Percentiles rank a stretch among this genome's conserved stretches.
Conservation (phyloP, 2,329 filamentous ascomycete species). For the Macroventuria anomochaeta region DNA sequence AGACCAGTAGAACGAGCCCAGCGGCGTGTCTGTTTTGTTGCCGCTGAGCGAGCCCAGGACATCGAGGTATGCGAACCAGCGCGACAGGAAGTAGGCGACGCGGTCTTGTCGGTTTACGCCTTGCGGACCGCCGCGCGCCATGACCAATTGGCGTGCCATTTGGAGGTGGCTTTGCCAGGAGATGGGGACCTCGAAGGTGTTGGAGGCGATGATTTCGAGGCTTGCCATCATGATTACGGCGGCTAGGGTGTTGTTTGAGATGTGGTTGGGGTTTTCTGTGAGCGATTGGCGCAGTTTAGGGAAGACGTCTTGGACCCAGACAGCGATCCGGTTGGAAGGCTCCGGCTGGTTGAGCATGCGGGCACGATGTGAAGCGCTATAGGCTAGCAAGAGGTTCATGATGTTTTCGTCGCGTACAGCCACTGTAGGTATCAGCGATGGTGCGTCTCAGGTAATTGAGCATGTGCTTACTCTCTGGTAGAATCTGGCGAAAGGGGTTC, state of each 20-base stretch:
- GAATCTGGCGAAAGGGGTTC: conserved; percentile 65
- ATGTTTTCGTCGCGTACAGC: conserved; percentile 73
- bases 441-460: background rate
- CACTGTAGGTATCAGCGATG: conserved; percentile 54
- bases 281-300: conserved; percentile 73
- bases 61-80: conserved; percentile 86
- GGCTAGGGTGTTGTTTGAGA: conserved; percentile 76
- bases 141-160: conserved; percentile 77
- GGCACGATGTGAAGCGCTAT: conserved; percentile 83
- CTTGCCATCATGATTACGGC: conserved; percentile 86
- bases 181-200: conserved; percentile 79
- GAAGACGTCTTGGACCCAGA: conserved; percentile 81
- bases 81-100: conserved; percentile 74
- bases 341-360: conserved; percentile 75
- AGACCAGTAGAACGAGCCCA: conserved; percentile 53
- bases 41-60: conserved; percentile 76
- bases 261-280: conserved; percentile 54
- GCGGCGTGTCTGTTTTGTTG: conserved; percentile 52
- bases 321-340: conserved; percentile 77
- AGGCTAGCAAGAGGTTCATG: conserved; percentile 77
- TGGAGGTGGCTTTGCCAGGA: conserved; percentile 81
- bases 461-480: conserved; percentile 64
- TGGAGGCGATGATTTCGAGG: conserved; percentile 81
- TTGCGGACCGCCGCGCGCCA: conserved; percentile 67
- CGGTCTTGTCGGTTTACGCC: conserved; percentile 57